phyloP scores from a whole-genome alignment of 192 early-diverging fungal species.

The Allomyces macrogynus region DNA sequence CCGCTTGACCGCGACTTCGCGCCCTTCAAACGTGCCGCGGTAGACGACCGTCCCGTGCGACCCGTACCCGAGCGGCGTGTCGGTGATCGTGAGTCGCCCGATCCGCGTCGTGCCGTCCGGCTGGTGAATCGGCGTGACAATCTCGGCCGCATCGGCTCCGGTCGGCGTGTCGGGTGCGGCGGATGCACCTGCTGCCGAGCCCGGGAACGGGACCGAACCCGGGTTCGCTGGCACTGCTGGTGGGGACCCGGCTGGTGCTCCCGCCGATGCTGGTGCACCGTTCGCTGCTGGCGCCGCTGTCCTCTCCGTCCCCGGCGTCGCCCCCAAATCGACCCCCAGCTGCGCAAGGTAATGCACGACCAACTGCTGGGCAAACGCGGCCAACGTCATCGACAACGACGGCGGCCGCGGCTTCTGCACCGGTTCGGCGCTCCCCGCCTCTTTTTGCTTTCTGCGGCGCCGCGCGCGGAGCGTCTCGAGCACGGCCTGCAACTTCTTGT shows the following conservation, averaged over 20 bases:
- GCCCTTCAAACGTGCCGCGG: constrained; percentile 76
- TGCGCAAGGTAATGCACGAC: constrained; percentile 6
- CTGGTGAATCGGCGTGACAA: background rate
- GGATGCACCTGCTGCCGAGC: constrained; percentile 18
- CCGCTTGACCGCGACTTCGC: constrained; percentile 82
- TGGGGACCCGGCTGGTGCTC: too few species aligned
- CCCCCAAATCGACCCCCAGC: constrained; percentile 1
- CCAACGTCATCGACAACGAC: constrained; percentile 11
- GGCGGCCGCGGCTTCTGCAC: constrained; percentile 5
- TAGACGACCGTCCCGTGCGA: constrained; percentile 94
- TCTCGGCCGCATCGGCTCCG: background rate
- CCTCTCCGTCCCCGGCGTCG: background rate
- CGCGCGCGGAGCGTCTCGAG: background rate
- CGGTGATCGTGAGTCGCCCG: constrained; percentile 33
- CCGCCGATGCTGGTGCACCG: too few species aligned
- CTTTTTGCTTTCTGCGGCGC: background rate
- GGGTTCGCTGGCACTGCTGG: too few species aligned
- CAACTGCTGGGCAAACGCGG: constrained; percentile 6
- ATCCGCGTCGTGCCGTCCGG: constrained; percentile 15
- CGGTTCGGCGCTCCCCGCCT: background rate
- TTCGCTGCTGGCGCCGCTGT: too few species aligned
- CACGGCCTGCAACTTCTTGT: background rate
- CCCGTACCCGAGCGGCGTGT: constrained; percentile 62
- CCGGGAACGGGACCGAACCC: constrained; percentile 8
- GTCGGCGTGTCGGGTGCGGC: constrained; percentile 7